A percentile compares a stretch with the other conserved stretches of the same genome.
Conservation (phyloP, 2,329 filamentous ascomycete genomes). For the Scleromitrula shiraiana region DNA sequence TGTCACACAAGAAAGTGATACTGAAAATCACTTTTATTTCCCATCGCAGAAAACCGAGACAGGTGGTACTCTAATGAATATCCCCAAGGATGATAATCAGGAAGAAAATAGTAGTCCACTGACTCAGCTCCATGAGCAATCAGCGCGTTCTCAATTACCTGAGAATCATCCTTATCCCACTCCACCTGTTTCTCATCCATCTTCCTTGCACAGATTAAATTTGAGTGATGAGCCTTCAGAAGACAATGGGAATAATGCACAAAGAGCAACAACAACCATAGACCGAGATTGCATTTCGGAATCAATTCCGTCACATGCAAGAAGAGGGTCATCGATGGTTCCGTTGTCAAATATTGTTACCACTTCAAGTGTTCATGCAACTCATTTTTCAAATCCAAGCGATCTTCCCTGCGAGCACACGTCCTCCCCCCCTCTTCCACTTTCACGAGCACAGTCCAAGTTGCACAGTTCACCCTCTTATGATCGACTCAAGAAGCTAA, state of each 20-base stretch:
- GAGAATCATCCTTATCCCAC: constrained; percentile 44
- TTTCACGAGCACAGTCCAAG: constrained; percentile 38
- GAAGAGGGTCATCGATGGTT: constrained; percentile 40
- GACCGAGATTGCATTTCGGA: constrained; percentile 40
- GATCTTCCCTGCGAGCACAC: constrained; percentile 42
- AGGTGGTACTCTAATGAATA: constrained; percentile 19
- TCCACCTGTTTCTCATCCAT: constrained; percentile 45
- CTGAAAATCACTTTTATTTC: constrained; percentile 16
- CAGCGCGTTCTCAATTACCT: constrained; percentile 18
- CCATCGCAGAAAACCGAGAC: constrained; percentile 17
- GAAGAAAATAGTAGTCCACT: constrained; percentile 20
- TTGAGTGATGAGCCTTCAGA: constrained; percentile 33
- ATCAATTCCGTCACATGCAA: constrained; percentile 35
- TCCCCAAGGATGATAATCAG: constrained; percentile 18
- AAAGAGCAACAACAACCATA: constrained; percentile 28
- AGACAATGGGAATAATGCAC: constrained; percentile 32
- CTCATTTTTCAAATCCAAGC: constrained; percentile 62
- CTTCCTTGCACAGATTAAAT: constrained; percentile 38
- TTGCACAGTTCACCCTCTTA: constrained; percentile 50
- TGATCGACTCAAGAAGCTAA: constrained; percentile 79
- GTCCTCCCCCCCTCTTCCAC: constrained; percentile 42
- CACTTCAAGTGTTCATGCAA: constrained; percentile 54
- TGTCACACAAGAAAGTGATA: constrained; percentile 23
- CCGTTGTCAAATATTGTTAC: constrained; percentile 59
- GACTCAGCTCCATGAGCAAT: constrained; percentile 20